Conservation (phyloP, 345 rosid species). For the Brassica juncea region DNA sequence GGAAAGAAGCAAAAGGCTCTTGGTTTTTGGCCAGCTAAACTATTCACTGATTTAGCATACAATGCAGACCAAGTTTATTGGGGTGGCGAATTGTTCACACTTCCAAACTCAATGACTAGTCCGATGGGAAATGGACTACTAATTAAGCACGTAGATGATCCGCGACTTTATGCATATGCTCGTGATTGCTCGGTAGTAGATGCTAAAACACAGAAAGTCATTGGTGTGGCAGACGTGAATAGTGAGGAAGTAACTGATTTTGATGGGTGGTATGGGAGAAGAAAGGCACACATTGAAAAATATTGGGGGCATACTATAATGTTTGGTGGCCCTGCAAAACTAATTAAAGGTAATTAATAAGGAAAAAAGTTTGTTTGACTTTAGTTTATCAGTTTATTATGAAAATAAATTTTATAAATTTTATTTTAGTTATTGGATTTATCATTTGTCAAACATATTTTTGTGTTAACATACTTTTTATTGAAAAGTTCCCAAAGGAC, state of each 20-base stretch:
- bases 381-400: too few species aligned
- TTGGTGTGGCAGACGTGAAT: not conserved
- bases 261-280: conserved; percentile 19
- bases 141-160: not conserved
- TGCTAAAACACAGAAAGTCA: not conserved
- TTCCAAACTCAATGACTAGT: not conserved
- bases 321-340: conserved; percentile 17
- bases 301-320: conserved; percentile 13
- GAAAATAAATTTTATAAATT: too few species aligned
- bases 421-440: too few species aligned
- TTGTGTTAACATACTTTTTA: too few species aligned
- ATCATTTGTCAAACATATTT: too few species aligned
- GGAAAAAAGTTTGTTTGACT: not conserved
- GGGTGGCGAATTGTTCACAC: not conserved
- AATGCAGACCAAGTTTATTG: conserved; percentile 6
- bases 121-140: conserved; percentile 20
- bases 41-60: conserved; percentile 8
- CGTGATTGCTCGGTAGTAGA: not conserved
- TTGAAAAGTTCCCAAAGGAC: too few species aligned
- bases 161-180: conserved; percentile 14
- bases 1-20: not conserved
- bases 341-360: not conserved
- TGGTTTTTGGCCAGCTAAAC: conserved; percentile 5
- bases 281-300: not conserved
- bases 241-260: conserved; percentile 7